A percentile compares a stretch with the other conserved stretches of the same genome.
Conservation (phyloP, 805 yeast genomes). For the Saturnispora kantuleensis region DNA sequence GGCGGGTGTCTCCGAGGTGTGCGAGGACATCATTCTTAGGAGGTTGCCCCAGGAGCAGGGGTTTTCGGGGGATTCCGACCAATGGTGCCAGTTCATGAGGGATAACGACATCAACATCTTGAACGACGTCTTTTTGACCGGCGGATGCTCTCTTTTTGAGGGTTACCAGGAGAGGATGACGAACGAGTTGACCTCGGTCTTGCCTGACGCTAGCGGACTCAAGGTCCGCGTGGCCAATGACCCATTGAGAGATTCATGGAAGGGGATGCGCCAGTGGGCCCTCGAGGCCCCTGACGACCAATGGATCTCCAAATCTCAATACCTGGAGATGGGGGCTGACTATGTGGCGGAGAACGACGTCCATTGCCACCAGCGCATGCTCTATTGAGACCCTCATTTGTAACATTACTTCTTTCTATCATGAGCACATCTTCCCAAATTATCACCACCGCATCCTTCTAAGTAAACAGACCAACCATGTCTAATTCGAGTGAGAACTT, state of each 20-base stretch:
- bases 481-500: constrained; percentile 21
- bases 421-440: not conserved
- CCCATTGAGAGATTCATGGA: constrained; percentile 82
- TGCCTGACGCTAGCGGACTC: constrained; percentile 61
- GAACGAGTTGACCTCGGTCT: constrained; percentile 55
- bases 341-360: constrained; percentile 78
- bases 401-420: not conserved
- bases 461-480: not conserved
- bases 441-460: too few species aligned
- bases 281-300: constrained; percentile 31
- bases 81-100: not conserved
- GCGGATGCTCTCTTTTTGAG: constrained; percentile 65
- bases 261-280: constrained; percentile 84
- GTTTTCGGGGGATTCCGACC: constrained; percentile 36
- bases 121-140: constrained; percentile 71
- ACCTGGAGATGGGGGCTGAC: constrained; percentile 82
- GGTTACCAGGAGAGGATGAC: constrained; percentile 61
- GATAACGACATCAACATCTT: constrained; percentile 33
- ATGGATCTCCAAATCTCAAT: constrained; percentile 55
- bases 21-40: constrained; percentile 53
- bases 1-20: constrained; percentile 80
- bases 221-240: constrained; percentile 53
- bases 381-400: not conserved
- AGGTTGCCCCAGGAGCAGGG: constrained; percentile 47
- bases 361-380: constrained; percentile 32